Conservation (phyloP, 2,329 filamentous ascomycete genomes). For the Knufia petricola region DNA sequence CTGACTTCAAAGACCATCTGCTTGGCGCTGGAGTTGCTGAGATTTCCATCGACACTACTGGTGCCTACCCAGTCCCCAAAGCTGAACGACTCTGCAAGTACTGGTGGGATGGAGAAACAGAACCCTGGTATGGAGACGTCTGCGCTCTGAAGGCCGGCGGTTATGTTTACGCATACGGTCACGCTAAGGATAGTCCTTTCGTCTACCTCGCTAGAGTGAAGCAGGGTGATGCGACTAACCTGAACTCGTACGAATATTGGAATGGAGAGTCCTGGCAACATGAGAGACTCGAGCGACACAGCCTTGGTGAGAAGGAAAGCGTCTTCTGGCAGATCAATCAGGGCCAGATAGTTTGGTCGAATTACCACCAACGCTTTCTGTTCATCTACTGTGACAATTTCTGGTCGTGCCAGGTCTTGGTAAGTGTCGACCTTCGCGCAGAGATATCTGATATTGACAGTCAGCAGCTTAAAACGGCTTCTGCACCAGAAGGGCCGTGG, state of each 20-base stretch:
- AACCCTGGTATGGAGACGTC: conserved; percentile 24
- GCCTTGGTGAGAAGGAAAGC: conserved; percentile 20
- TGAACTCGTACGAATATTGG: conserved; percentile 23
- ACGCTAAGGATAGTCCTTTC: conserved; percentile 21
- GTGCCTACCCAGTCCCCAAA: conserved; percentile 14
- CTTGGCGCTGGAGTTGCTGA: conserved; percentile 22
- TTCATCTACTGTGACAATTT: conserved; percentile 21
- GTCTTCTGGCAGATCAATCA: conserved; percentile 25
- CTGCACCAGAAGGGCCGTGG: conserved; percentile 22
- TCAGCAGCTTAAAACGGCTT: conserved; percentile 16
- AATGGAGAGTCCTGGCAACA: conserved; percentile 15
- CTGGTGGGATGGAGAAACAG: conserved; percentile 22
- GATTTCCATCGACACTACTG: conserved; percentile 15
- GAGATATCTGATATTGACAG: no score
- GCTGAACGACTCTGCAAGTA: conserved; percentile 17
- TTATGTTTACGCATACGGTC: conserved; percentile 23
- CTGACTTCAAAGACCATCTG: conserved; percentile 20
- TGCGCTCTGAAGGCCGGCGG: conserved; percentile 15
- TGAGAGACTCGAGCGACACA: conserved; percentile 1
- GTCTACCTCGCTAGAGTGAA: conserved; percentile 21
- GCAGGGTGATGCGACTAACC: conserved; percentile 13
- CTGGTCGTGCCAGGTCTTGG: conserved; percentile 8
- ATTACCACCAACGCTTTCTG: conserved; percentile 19
- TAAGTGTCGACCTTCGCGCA: no score
- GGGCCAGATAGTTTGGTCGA: conserved; percentile 23